These are phyloP conservation scores for Didymella segeticola DNA, from an alignment of 2,329 filamentous ascomycete genomes.

Conservation along the genomic window DNA sequence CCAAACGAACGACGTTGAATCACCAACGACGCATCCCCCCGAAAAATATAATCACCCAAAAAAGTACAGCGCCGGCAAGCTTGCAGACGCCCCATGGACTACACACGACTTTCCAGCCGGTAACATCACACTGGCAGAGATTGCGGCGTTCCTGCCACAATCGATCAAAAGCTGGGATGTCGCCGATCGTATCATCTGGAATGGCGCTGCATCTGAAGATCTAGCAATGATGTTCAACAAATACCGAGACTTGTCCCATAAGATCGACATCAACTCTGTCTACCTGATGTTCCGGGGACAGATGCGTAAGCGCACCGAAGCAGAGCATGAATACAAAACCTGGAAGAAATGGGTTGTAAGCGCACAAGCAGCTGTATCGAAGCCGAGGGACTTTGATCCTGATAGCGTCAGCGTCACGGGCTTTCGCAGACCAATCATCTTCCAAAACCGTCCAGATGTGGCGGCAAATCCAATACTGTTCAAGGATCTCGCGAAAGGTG, in stretches of 20 bases:
- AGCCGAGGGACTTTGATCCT: slow-evolving; percentile 17
- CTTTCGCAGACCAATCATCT: slow-evolving; percentile 19
- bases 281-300: slow-evolving; percentile 27
- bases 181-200: slow-evolving; percentile 31
- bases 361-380: slow-evolving; percentile 13
- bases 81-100: slow-evolving; percentile 23
- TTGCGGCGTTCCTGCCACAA: slow-evolving; percentile 33
- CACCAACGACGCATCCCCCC: too few species aligned
- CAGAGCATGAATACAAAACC: slow-evolving; percentile 12
- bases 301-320: slow-evolving; percentile 19
- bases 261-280: slow-evolving; percentile 20
- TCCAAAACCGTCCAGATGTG: not conserved
- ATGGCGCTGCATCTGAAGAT: slow-evolving; percentile 21
- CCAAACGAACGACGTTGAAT: not conserved
- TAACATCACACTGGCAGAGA: slow-evolving; percentile 37
- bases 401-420: slow-evolving; percentile 24
- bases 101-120: slow-evolving; percentile 25
- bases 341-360: slow-evolving; percentile 23
- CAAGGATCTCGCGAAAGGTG: slow-evolving; percentile 26
- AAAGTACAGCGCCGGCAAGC: slow-evolving; percentile 20
- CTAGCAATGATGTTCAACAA: slow-evolving; percentile 27
- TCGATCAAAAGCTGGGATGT: slow-evolving; percentile 32
- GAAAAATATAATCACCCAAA: too few species aligned
- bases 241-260: slow-evolving; percentile 19
- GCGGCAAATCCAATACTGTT: slow-evolving; percentile 19